phyloP scores from a whole-genome alignment of 140 eudicot species.

The Cichorium intybus region DNA sequence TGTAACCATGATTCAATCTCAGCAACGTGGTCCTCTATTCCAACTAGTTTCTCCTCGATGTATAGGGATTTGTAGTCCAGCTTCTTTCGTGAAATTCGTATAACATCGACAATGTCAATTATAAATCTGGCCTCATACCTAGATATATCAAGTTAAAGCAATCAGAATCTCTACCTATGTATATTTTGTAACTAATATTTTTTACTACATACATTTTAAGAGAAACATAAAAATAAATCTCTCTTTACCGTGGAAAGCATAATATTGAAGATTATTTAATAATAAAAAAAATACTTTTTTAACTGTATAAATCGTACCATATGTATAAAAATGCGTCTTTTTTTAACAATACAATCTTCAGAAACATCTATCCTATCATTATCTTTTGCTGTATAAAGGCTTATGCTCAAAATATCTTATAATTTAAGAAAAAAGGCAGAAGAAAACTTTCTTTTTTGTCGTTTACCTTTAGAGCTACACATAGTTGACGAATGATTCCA shows the following conservation, averaged over 20 bases:
- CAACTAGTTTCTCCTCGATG: constrained; percentile 13
- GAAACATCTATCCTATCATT: no score
- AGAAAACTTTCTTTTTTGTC: no score
- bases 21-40: constrained; percentile 9
- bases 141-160: background rate
- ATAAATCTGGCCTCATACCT: constrained; percentile 17
- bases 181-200: background rate
- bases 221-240: no score
- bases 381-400: no score
- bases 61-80: constrained; percentile 13
- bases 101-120: background rate
- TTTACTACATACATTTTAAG: background rate
- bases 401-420: no score
- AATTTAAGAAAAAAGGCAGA: no score
- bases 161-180: background rate
- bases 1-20: constrained; percentile 30
- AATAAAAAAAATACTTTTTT: no score
- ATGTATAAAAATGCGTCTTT: background rate
- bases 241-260: no score
- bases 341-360: background rate
- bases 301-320: no score
- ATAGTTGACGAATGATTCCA: no score
- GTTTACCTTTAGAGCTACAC: no score
- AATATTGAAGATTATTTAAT: no score
- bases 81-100: constrained; percentile 14